Conservation (phyloP, 169 alveolate species). For the Miamiensis avidus region DNA sequence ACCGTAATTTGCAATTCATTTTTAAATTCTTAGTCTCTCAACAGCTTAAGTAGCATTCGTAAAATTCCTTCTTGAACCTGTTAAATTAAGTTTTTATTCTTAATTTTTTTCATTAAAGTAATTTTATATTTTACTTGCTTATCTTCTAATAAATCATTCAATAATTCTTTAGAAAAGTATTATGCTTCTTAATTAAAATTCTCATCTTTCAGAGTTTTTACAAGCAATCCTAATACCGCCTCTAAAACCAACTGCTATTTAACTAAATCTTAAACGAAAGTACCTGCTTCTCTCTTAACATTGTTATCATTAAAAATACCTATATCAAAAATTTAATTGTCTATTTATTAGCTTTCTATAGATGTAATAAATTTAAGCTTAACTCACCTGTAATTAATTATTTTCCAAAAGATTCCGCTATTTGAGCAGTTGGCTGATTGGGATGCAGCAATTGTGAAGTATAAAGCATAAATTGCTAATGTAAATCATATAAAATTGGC, state of each 20-base stretch:
- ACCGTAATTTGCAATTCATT: conserved; percentile 26
- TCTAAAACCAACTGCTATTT: conserved; percentile 12
- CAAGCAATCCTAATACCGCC: conserved; percentile 5
- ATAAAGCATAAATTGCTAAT: background rate
- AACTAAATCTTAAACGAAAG: conserved; percentile 22
- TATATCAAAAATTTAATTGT: too few relatives aligned
- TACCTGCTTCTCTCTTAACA: conserved; percentile 14
- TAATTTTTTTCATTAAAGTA: background rate
- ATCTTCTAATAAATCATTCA: conserved; percentile 33
- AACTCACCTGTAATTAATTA: conserved; percentile 4
- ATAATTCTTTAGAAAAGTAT: conserved; percentile 35
- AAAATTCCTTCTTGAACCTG: conserved; percentile 10
- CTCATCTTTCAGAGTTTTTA: conserved; percentile 7
- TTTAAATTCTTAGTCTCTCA: conserved; percentile 39
- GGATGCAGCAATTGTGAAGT: background rate
- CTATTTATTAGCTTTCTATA: too few relatives aligned
- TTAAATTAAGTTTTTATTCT: background rate
- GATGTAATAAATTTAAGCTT: too few relatives aligned
- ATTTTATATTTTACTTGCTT: conserved; percentile 12
- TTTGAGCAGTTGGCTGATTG: conserved; percentile 11
- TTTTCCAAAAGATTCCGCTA: conserved; percentile 25
- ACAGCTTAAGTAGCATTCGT: conserved; percentile 12
- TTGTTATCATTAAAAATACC: conserved; percentile 7
- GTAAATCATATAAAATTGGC: background rate
- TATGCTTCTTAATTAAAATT: conserved; percentile 33